Evolutionary conservation across 2,329 filamentous ascomycete genomes (phyloP), one percentile per base, ranked within the genome.

Genomic region (Fusarium dlaminii): DNA sequence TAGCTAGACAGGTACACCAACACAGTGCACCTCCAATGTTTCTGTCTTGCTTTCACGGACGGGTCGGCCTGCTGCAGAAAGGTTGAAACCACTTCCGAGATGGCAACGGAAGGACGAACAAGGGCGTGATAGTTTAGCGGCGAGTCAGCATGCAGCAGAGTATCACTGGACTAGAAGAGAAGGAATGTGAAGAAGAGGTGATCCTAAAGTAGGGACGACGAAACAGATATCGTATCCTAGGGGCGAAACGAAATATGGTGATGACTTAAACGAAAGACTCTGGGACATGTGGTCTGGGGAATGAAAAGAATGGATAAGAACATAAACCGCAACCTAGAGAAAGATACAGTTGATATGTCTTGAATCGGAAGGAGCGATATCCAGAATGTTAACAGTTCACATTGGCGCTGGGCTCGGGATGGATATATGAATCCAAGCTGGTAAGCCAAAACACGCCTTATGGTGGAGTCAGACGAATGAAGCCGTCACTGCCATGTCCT

Each of bases 341-440:
- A 63, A 30, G 56, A 60, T 34, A 20, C 42, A 66, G 60, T 43
- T 64, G 60, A 61, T 65, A 56, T 69, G 40, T 56, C 51, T 64
- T 52, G 40, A 36, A 48, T 54, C 29, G 45, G 48, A 72, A 64
- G 40, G 52, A 69, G 51, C 72, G 72, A 69, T 72, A 62, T 63
- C 52, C 49, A 64, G 54, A 52, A 52, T 34, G 46, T 49, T 43
- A n/a, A 30, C 13, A 30, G 40, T 52, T 30, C 49, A 73, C 45
- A 45, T 55, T 67, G 66, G 70, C 66, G 72, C 49, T 46, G 70
- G 70, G 61, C 68, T 67, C 65, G 63, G 70, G 75, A 74, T 75
- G 73, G 64, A 77, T 78, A 79, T 79, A 79, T 76, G 75, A 66
- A 56, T 70, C 51, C 68, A 75, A 65, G 63, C 32, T 27, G 60